Evolutionary conservation across 352 stramenopile genomes (phyloP).

Genomic region (Globisporangium paddicum): DNA sequence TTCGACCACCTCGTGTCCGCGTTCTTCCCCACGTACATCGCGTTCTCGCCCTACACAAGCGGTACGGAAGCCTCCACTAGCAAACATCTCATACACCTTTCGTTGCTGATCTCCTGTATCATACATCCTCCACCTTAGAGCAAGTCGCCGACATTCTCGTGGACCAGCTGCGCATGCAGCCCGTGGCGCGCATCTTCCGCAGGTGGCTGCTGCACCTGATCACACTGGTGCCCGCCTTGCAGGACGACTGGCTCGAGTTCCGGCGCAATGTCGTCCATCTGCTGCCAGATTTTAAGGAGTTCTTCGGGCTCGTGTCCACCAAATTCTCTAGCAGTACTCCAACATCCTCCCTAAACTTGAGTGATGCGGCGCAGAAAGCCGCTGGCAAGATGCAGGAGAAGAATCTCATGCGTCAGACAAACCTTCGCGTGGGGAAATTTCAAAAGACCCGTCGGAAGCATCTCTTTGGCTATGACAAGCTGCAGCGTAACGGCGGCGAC

Average conservation of each 20-base stretch:
- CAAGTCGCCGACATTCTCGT: conserved; percentile 61
- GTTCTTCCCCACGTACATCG: conserved; percentile 48
- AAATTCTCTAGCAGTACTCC: background rate
- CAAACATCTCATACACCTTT: background rate
- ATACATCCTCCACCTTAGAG: conserved; percentile 18
- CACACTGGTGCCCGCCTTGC: conserved; percentile 33
- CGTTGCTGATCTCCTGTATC: conserved; percentile 7
- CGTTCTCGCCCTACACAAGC: conserved; percentile 53
- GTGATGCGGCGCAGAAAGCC: conserved; percentile 2
- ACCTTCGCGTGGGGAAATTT: conserved; percentile 28
- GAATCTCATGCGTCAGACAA: conserved; percentile 34
- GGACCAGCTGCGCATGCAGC: conserved; percentile 39
- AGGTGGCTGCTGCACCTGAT: conserved; percentile 50
- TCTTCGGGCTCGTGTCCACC: conserved; percentile 12
- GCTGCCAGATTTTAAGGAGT: conserved; percentile 39
- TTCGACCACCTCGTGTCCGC: conserved; percentile 52
- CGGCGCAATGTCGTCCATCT: conserved; percentile 45
- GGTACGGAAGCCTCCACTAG: conserved; percentile 13
- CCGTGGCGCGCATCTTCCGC: conserved; percentile 37
- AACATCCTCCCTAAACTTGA: background rate
- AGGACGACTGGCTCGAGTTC: conserved; percentile 69
- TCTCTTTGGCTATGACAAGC: conserved; percentile 63
- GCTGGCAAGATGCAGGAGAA: conserved; percentile 17
- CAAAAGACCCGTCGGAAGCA: conserved; percentile 46
- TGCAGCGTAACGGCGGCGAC: conserved; percentile 19